Conservation (phyloP, 2,329 filamentous ascomycete species). For the Pyrenophora teres region DNA sequence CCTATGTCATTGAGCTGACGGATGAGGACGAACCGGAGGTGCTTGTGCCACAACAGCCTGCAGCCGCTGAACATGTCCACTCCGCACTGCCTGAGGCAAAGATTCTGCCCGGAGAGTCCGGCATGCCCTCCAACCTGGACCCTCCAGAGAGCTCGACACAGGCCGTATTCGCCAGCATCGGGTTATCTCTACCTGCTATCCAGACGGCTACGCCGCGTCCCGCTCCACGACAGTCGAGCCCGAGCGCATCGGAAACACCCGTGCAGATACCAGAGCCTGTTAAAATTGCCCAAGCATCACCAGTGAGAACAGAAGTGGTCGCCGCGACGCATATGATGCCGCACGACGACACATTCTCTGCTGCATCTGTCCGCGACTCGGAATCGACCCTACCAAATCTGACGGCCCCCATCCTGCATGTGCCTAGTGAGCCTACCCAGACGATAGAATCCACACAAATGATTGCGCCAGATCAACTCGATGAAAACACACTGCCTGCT, state of each 20-base stretch:
- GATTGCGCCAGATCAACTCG: no score
- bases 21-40: constrained; percentile 2
- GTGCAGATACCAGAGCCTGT: background rate
- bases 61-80: background rate
- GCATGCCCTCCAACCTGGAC: no score
- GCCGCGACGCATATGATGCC: background rate
- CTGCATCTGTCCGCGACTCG: background rate
- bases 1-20: constrained; percentile 1
- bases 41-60: background rate
- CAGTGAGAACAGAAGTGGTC: background rate
- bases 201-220: background rate
- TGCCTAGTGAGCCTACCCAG: no score
- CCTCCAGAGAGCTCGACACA: no score
- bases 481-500: no score
- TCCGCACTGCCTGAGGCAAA: background rate
- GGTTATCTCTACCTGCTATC: background rate
- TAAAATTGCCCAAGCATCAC: background rate
- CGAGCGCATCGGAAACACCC: background rate
- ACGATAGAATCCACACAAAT: no score
- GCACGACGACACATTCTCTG: background rate
- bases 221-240: background rate
- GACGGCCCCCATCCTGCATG: no score
- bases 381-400: background rate
- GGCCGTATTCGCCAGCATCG: background rate
- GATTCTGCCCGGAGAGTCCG: no score